Evolutionary conservation across 2,329 filamentous ascomycete species (phyloP).

Genomic region (Fusarium subtropicale): DNA sequence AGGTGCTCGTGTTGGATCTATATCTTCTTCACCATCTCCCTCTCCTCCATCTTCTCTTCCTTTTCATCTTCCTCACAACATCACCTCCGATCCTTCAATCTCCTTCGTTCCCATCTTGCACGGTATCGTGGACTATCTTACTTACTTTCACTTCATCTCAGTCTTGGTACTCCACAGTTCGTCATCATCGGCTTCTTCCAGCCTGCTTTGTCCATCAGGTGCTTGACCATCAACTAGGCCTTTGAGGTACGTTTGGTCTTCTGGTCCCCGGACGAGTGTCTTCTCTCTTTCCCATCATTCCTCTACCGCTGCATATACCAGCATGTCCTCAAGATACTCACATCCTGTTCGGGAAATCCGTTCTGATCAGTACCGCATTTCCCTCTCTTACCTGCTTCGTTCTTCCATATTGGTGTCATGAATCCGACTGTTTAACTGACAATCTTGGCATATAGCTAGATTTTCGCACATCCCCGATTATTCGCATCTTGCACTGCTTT

Average conservation of each 20-base stretch:
- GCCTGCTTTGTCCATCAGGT: constrained; percentile 48
- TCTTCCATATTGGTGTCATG: neutral
- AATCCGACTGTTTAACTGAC: neutral
- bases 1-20: constrained; percentile 28
- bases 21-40: neutral
- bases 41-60: constrained; percentile 25
- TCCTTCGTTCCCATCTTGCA: constrained; percentile 64
- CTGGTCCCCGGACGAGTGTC: neutral
- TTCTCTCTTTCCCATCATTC: neutral
- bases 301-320: too few species aligned
- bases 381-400: neutral
- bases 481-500: constrained; percentile 49
- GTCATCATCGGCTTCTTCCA: constrained; percentile 50
- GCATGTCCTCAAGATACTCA: too few species aligned
- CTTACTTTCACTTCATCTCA: constrained; percentile 68
- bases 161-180: constrained; percentile 63
- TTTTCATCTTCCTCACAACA: constrained; percentile 56
- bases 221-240: constrained; percentile 46
- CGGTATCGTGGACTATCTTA: constrained; percentile 70
- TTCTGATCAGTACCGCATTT: neutral
- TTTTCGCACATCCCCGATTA: constrained; percentile 49
- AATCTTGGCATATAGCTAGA: constrained; percentile 32
- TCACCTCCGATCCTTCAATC: constrained; percentile 56
- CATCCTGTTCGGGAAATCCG: neutral
- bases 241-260: constrained; percentile 42